Conservation (phyloP, 129 eudicot genomes). For the Lactuca sativa region DNA sequence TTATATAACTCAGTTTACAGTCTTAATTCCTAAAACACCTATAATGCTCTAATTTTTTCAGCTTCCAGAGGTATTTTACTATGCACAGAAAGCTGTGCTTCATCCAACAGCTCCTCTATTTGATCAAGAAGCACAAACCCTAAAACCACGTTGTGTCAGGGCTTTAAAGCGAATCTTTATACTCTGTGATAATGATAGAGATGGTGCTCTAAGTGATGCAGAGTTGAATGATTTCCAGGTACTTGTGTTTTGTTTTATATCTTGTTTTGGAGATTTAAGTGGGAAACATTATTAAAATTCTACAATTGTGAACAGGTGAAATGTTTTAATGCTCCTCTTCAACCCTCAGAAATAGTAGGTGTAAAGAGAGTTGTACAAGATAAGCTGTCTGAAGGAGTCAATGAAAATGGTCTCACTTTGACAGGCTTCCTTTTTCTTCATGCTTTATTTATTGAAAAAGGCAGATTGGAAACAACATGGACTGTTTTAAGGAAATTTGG, state of each 20-base stretch:
- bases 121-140: conserved; percentile 82
- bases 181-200: conserved; percentile 87
- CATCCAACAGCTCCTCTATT: conserved; percentile 94
- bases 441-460: conserved; percentile 83
- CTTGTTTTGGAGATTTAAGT: not conserved
- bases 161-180: conserved; percentile 92
- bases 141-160: conserved; percentile 86
- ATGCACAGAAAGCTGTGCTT: conserved; percentile 90
- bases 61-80: conserved; percentile 89
- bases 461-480: conserved; percentile 94
- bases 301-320: conserved; percentile 62
- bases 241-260: not conserved
- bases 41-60: conserved; percentile 34
- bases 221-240: conserved; percentile 99
- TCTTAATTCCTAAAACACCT: not conserved
- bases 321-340: conserved; percentile 94
- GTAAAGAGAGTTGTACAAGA: conserved; percentile 92
- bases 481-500: conserved; percentile 91
- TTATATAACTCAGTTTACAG: not conserved
- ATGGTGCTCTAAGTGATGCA: conserved; percentile 92
- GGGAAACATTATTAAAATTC: not conserved
- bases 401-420: conserved; percentile 74
- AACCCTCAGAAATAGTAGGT: conserved; percentile 85
- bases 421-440: conserved; percentile 79
- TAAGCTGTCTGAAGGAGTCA: conserved; percentile 69